Evolutionary conservation across 2,329 filamentous ascomycete species (phyloP).

Genomic region (Rosellinia necatrix): DNA sequence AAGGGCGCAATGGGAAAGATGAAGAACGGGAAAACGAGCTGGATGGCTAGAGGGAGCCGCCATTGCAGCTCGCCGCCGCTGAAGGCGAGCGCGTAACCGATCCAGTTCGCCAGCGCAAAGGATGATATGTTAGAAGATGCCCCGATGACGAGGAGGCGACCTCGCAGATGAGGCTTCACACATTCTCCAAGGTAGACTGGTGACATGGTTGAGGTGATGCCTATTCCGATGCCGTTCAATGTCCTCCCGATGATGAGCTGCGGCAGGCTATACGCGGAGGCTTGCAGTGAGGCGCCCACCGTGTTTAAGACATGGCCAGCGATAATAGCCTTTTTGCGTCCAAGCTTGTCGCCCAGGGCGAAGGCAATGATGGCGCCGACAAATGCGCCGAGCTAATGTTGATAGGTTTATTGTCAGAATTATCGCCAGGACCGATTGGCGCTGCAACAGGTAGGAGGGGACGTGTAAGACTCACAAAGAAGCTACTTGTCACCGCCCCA

Average conservation of each 20-base stretch:
- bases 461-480: conserved; percentile 42
- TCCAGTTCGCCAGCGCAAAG: conserved; percentile 54
- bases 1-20: conserved; percentile 40
- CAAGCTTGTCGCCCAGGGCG: conserved; percentile 64
- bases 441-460: neutral
- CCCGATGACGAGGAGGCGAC: conserved; percentile 36
- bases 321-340: conserved; percentile 69
- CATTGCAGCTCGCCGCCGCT: conserved; percentile 42
- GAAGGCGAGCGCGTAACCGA: conserved; percentile 48
- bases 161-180: conserved; percentile 35
- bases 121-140: conserved; percentile 42
- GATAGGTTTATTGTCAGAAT: neutral
- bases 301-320: conserved; percentile 65
- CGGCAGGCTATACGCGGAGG: conserved; percentile 33
- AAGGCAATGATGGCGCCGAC: conserved; percentile 70
- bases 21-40: conserved; percentile 46
- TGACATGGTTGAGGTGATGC: conserved; percentile 39
- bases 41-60: conserved; percentile 44
- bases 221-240: conserved; percentile 39
- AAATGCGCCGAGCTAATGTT: conserved; percentile 61
- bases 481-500: conserved; percentile 50
- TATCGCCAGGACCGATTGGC: neutral
- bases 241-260: conserved; percentile 38
- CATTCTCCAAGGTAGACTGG: conserved; percentile 38
- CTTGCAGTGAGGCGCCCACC: conserved; percentile 65